phyloP scores from a whole-genome alignment of 1,284 basidiomycete species.

The Wallemia hederae region DNA sequence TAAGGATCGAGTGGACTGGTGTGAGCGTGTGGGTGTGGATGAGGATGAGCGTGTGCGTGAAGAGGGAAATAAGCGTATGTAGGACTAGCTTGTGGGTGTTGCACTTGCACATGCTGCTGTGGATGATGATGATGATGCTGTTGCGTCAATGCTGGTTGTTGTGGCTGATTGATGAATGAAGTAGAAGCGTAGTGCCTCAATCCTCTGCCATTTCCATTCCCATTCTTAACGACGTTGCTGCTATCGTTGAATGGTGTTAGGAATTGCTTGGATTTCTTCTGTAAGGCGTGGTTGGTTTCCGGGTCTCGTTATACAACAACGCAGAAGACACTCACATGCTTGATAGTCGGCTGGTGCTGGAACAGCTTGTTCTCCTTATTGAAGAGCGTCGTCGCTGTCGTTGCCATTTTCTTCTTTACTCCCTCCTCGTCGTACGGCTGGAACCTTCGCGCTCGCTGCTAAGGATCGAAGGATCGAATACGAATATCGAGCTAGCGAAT shows the following conservation, averaged over 20 bases:
- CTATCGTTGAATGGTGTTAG: background rate
- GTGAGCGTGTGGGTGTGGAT: too few relatives aligned
- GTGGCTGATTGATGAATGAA: background rate
- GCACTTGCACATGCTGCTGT: too few relatives aligned
- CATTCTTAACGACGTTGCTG: background rate
- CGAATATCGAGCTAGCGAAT: too few relatives aligned
- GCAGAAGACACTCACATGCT: background rate
- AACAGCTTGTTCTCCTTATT: background rate
- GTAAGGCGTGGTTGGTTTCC: background rate
- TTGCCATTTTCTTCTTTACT: background rate
- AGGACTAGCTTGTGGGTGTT: background rate
- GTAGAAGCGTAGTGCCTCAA: background rate
- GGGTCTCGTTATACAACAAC: background rate
- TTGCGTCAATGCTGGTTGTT: too few relatives aligned
- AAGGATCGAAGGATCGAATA: too few relatives aligned
- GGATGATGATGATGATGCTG: background rate
- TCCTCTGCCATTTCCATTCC: background rate
- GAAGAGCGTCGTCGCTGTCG: background rate
- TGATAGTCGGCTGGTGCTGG: background rate
- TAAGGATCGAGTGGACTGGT: background rate
- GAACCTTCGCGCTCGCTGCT: too few relatives aligned
- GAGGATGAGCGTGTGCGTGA: too few relatives aligned
- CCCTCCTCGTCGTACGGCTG: too few relatives aligned
- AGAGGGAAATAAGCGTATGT: background rate
- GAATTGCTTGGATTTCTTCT: background rate